Base-by-base conservation (phyloP, 2,329 filamentous ascomycete species). In the Thermothelomyces thermophilus region DNA sequence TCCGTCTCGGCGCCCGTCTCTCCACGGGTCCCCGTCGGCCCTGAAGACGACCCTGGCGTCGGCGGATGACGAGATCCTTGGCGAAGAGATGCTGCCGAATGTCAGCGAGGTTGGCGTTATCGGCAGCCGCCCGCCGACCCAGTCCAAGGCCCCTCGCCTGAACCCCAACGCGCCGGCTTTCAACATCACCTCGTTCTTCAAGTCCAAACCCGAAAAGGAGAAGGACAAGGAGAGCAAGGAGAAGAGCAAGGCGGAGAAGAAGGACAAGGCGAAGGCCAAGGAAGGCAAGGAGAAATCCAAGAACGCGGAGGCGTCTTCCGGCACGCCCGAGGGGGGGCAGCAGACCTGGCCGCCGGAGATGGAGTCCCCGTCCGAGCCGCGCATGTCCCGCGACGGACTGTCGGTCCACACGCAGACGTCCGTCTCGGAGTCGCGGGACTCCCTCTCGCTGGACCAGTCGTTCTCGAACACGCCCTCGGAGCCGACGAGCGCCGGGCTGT, bases 101-200 rank as follows among this genome's bases (percentile, higher is more conserved):
- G 75, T 77, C 5, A 79, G 76, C 47, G 75, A 82, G 39, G 76
- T 84, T 2, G 81, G 82, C 19, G 77, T 84, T 1, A 96, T 97
- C 57, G 91, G 91, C 20, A 94, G 88, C 41, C 82, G 84, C 3
- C 88, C 86, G 2, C 69, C 71, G 4, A 65, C 64, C 6, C 59
- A 68, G 34, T 72, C 65, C 65, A 52, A 54, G 31, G 54, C 49
- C 17, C 46, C 41, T 63, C 66, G 68, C 60, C 75, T 97, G 24
- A 97, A 98, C 61, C 93, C 93, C 7, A 80, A 87, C 6, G 93
- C 91, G 0, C 90, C 90, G 8, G 87, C 86, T 1, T 97, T 97
- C 64, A 48, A 48, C 37, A 91, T 86, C 68, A 83, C 77, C 9
- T 77, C 83, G 33, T 80, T 93, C 51, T 79, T 82, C 59, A 73